phyloP scores from a whole-genome alignment of 768 basidiomycete species.

The Chiua virens region DNA sequence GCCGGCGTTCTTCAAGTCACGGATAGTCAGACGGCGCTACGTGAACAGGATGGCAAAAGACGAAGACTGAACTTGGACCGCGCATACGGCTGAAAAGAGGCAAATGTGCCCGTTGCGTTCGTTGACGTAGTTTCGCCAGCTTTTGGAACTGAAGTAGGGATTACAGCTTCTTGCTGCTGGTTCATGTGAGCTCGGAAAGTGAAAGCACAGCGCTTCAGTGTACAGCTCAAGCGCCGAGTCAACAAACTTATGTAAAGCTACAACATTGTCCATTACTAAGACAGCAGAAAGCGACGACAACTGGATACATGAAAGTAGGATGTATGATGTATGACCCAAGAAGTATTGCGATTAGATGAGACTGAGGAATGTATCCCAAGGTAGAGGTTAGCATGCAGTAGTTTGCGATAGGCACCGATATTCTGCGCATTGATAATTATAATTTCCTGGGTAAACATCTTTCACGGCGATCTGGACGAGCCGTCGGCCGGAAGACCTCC shows the following conservation, averaged over 20 bases:
- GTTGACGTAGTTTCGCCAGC: neutral
- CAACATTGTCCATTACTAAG: conserved; percentile 9
- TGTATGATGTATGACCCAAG: neutral
- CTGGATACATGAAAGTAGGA: conserved; percentile 8
- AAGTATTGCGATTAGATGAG: neutral
- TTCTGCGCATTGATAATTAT: neutral
- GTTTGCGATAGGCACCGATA: neutral
- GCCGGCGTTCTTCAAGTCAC: conserved; percentile 23
- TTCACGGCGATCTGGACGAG: neutral
- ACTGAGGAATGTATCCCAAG: conserved; percentile 3
- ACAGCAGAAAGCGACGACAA: conserved; percentile 5
- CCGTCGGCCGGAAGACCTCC: neutral
- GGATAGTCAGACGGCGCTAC: conserved; percentile 14
- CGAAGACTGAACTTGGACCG: conserved; percentile 31
- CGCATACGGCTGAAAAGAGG: conserved; percentile 29
- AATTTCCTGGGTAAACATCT: neutral
- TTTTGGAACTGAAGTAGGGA: neutral
- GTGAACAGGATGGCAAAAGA: neutral
- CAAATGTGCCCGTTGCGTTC: conserved; percentile 23
- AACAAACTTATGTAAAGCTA: conserved; percentile 7
- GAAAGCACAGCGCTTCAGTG: neutral
- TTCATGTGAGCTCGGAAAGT: conserved; percentile 5
- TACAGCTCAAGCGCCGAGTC: too few species aligned
- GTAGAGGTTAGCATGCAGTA: conserved; percentile 6
- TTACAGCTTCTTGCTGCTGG: neutral